Percentiles rank a stretch among this genome's conserved stretches.
Conservation (phyloP, 1,139 yeast species). For the Pichia sp. region DNA sequence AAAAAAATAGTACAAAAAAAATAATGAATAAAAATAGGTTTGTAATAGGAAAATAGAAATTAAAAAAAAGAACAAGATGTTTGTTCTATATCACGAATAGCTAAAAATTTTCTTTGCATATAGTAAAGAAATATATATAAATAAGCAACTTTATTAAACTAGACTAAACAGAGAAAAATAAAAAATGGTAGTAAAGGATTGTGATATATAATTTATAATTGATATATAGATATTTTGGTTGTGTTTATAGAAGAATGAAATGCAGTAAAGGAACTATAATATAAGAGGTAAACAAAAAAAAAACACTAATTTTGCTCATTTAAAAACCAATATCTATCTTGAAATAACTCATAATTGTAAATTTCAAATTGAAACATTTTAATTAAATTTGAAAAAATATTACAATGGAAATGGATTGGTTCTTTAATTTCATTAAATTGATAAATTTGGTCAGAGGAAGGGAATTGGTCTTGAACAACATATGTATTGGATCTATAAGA, state of each 20-base stretch:
- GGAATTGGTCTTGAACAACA: constrained; percentile 26
- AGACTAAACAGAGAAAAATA: not conserved
- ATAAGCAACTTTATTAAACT: too few species aligned
- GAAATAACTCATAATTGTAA: constrained; percentile 22
- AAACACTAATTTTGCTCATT: constrained; percentile 3
- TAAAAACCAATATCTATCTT: constrained; percentile 26
- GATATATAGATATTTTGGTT: too few species aligned
- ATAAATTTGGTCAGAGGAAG: constrained; percentile 24
- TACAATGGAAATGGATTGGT: constrained; percentile 31
- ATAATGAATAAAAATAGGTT: not conserved
- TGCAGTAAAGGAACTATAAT: too few species aligned
- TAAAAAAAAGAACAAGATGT: not conserved
- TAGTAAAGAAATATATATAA: too few species aligned
- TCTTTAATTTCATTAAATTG: constrained; percentile 22
- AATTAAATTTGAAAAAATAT: constrained; percentile 28
- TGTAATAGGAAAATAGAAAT: not conserved
- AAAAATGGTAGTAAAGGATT: not conserved
- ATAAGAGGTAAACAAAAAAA: too few species aligned
- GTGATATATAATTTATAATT: too few species aligned
- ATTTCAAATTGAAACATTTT: constrained; percentile 30
- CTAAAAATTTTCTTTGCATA: too few species aligned
- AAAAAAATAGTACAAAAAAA: not conserved
- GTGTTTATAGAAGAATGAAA: too few species aligned
- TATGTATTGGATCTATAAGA: constrained; percentile 25
- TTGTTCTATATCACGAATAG: too few species aligned